Base-by-base conservation (phyloP, 495 filamentous ascomycete genomes). In the Neurospora africana region DNA sequence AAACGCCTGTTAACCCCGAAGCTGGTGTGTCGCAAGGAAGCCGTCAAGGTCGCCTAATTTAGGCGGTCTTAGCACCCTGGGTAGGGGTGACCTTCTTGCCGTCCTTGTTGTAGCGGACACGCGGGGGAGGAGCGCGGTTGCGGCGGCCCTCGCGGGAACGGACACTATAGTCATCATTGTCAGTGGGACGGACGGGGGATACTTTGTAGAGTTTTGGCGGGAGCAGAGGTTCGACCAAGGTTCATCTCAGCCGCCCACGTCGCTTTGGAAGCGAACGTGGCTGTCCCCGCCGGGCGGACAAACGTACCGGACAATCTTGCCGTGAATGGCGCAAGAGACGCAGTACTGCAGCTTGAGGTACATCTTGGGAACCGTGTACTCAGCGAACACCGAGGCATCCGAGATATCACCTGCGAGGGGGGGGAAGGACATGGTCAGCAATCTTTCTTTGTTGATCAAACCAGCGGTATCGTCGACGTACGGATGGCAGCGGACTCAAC, bases 321-420 rank as follows among this genome's bases (percentile, higher is more conserved):
- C 95, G 88, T 98, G 95, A 80, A 99, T 98, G 78, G 95, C 95
- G 87, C 95, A 98, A 82, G 96, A 98, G 81, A 99, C 95, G 84
- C 95, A 99, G 92, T 99, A 99, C 88, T 99, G 95, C 83, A 99
- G 91, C 90, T 99, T 99, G 84, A 99, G 88, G 91, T 99, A 99
- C 95, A 99, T 99, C 90, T 99, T 99, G 84, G 95, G 95, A 83
- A 99, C 94, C 73, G 93, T 92, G 88, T 99, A 99, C 87, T 99
- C 95, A 75, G 91, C 85, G 89, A 98, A 98, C 84, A 99, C 95
- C 77, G 95, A 98, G 80, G 95, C 95, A 81, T 99, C 95, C 75
- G 94, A 97, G 86, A 99, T 98, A 94, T 99, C 95, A 92, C 95
- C 95, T 99, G 83, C 41, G 75, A 40, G 10, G 27, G 7, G 61